Conservation (phyloP, 441 rosid genomes). For the Erodium moschatum region DNA sequence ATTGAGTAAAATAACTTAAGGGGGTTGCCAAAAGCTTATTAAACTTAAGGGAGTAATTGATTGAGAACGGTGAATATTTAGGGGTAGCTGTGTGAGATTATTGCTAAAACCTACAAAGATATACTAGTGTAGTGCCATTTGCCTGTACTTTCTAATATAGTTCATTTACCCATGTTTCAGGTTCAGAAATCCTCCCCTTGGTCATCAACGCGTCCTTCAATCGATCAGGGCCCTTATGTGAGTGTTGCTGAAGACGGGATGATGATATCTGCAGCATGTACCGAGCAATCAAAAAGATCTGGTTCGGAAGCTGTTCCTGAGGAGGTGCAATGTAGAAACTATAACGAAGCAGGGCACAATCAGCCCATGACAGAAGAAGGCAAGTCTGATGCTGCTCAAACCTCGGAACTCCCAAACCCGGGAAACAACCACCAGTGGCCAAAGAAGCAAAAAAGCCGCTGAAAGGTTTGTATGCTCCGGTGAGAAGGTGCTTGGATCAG, state of each 20-base stretch:
- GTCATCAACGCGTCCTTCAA: slow-evolving; percentile 16
- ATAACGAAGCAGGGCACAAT: background rate
- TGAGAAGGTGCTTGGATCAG: slow-evolving; percentile 16
- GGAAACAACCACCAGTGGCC: no score
- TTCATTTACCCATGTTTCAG: slow-evolving; percentile 6
- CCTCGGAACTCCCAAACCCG: no score
- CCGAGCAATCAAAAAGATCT: slow-evolving; percentile 15
- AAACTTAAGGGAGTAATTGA: no score
- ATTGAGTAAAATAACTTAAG: no score
- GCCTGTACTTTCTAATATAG: no score
- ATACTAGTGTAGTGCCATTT: no score
- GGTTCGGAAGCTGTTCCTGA: background rate
- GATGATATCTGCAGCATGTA: slow-evolving; percentile 21
- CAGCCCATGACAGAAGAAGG: no score
- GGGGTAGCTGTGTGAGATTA: no score
- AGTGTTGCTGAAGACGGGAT: slow-evolving; percentile 21
- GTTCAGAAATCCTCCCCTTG: slow-evolving; percentile 5
- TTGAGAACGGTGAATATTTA: background rate
- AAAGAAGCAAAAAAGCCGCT: no score
- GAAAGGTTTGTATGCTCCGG: background rate
- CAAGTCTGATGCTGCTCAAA: no score
- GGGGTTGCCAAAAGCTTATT: no score
- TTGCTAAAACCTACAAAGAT: no score
- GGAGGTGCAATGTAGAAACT: background rate
- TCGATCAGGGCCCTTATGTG: slow-evolving; percentile 23